Conservation (phyloP, 2,329 filamentous ascomycete genomes). For the Penicillium sp. region DNA sequence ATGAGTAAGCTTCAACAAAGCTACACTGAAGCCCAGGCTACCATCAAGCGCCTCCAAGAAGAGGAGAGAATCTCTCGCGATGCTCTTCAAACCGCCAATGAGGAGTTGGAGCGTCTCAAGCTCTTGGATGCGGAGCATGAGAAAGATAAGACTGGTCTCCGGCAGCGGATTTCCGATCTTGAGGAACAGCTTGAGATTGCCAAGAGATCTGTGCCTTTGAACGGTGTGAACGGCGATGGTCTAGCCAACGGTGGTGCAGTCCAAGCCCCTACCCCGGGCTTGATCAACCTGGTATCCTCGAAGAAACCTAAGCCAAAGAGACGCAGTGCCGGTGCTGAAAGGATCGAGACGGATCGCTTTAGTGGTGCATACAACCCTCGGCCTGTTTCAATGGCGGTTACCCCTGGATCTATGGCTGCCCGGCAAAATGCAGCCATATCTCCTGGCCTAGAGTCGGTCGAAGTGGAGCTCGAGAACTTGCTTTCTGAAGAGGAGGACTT, state of each 20-base stretch:
- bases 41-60: slow-evolving; percentile 91
- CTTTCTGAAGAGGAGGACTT: slow-evolving; percentile 93
- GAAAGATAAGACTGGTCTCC: slow-evolving; percentile 77
- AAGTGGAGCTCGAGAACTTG: slow-evolving; percentile 89
- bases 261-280: slow-evolving; percentile 63
- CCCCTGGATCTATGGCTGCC: slow-evolving; percentile 48
- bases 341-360: slow-evolving; percentile 82
- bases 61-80: slow-evolving; percentile 86
- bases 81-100: slow-evolving; percentile 71
- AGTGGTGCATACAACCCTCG: slow-evolving; percentile 90
- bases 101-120: slow-evolving; percentile 77
- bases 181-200: slow-evolving; percentile 90
- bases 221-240: slow-evolving; percentile 56
- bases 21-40: slow-evolving; percentile 85
- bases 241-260: slow-evolving; percentile 60
- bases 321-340: slow-evolving; percentile 84
- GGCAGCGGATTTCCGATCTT: slow-evolving; percentile 83
- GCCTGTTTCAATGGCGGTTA: slow-evolving; percentile 90
- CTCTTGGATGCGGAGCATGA: slow-evolving; percentile 73
- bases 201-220: slow-evolving; percentile 72
- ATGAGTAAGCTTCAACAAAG: slow-evolving; percentile 87
- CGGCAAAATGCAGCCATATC: slow-evolving; percentile 75
- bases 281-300: slow-evolving; percentile 94
- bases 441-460: slow-evolving; percentile 82
- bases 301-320: slow-evolving; percentile 86